Conservation (phyloP, 2,329 filamentous ascomycete species). For the Calonectria henricotiae region DNA sequence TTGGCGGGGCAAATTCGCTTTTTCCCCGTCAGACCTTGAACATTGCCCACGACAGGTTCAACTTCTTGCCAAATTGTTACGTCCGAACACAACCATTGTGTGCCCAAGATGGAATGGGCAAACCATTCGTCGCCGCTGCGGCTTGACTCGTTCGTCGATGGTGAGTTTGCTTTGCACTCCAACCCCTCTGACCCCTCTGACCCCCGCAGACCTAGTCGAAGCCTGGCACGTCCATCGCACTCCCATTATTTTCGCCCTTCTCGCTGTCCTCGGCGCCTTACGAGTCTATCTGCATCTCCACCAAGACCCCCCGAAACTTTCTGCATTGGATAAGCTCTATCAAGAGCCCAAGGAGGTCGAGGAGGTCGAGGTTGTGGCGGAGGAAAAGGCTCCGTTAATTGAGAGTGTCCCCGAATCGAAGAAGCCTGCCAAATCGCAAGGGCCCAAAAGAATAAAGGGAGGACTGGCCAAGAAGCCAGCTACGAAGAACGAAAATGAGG, state of each 20-base stretch:
- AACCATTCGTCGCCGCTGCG: conserved; percentile 50
- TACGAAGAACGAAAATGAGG: conserved; percentile 48
- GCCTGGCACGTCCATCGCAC: conserved; percentile 67
- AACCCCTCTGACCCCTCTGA: conserved; percentile 25
- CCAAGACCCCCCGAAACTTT: conserved; percentile 54
- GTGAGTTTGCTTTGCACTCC: conserved; percentile 38
- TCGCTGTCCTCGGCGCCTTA: conserved; percentile 59
- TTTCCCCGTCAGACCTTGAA: conserved; percentile 43
- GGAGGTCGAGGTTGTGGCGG: conserved; percentile 8
- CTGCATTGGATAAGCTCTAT: conserved; percentile 60
- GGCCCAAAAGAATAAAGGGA: conserved; percentile 69
- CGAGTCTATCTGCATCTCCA: conserved; percentile 63
- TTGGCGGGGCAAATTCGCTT: conserved; percentile 50
- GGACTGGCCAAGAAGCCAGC: conserved; percentile 57
- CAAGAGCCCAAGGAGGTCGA: conserved; percentile 44
- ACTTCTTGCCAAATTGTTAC: conserved; percentile 27
- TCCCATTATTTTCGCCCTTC: conserved; percentile 61
- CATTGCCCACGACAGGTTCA: conserved; percentile 29
- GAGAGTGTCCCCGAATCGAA: conserved; percentile 50
- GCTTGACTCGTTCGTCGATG: conserved; percentile 50
- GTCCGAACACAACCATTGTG: conserved; percentile 28
- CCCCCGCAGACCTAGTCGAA: conserved; percentile 58
- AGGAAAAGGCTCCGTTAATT: conserved; percentile 43
- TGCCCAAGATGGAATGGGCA: conserved; percentile 49
- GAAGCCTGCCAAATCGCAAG: conserved; percentile 56